These are phyloP conservation scores for Brettanomyces sp. DNA, from an alignment of 805 yeast genomes.

Conservation along the genomic window DNA sequence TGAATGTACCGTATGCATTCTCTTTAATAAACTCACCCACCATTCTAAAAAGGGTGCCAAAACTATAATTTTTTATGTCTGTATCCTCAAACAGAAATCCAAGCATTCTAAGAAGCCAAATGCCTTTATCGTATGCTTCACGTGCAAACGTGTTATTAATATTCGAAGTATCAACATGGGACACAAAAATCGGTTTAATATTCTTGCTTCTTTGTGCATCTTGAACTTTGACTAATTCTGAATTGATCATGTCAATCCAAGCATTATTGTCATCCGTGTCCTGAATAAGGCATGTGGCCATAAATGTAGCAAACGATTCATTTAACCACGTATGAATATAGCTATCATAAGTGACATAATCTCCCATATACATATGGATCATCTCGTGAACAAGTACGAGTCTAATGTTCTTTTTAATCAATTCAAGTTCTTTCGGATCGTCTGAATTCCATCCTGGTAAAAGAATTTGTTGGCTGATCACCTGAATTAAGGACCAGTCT, in stretches of 20 bases:
- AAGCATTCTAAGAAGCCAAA: constrained; percentile 44
- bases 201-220: constrained; percentile 26
- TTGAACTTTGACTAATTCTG: constrained; percentile 22
- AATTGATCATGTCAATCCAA: constrained; percentile 25
- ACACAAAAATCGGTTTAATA: constrained; percentile 27
- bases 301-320: constrained; percentile 71
- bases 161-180: constrained; percentile 27
- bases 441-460: constrained; percentile 24
- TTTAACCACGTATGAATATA: constrained; percentile 69
- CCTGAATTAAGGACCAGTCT: constrained; percentile 62
- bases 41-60: constrained; percentile 21
- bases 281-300: constrained; percentile 36
- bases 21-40: constrained; percentile 30
- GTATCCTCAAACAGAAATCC: constrained; percentile 30
- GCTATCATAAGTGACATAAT: constrained; percentile 53
- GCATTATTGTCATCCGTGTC: constrained; percentile 14
- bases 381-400: constrained; percentile 64
- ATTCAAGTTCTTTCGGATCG: constrained; percentile 6
- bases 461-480: constrained; percentile 42
- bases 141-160: constrained; percentile 40
- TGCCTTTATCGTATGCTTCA: constrained; percentile 51
- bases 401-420: constrained; percentile 24
- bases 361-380: constrained; percentile 77
- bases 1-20: constrained; percentile 30
- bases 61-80: constrained; percentile 18